Conservation (phyloP, 257 asterid genomes). For the Solanum ossicruentum region DNA sequence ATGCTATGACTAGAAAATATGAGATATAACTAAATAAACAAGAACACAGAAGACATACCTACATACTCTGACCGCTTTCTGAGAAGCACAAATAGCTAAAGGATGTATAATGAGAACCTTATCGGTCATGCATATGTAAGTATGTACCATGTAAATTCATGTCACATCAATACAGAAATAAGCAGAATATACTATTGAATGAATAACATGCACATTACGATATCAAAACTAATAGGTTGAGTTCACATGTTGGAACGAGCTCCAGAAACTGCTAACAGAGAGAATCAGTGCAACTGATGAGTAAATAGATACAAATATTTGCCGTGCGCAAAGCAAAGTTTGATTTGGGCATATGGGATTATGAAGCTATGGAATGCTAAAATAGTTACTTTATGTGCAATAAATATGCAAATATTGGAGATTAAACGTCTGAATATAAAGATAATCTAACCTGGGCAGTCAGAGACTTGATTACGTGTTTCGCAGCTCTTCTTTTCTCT, state of each 20-base stretch:
- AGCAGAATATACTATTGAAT: neutral
- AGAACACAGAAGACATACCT: neutral
- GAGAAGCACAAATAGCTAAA: neutral
- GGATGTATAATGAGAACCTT: neutral
- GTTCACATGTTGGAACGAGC: neutral
- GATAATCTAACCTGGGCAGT: conserved; percentile 50
- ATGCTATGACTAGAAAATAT: neutral
- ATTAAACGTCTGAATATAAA: neutral
- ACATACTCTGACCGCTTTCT: neutral
- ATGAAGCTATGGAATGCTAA: neutral
- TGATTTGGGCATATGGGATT: neutral
- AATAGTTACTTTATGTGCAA: neutral
- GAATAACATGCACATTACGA: neutral
- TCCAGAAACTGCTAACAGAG: neutral
- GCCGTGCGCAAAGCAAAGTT: neutral
- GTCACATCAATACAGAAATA: neutral
- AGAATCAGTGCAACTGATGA: neutral
- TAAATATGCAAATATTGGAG: neutral
- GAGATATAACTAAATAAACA: neutral
- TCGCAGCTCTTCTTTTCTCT: conserved; percentile 59
- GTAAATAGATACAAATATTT: neutral
- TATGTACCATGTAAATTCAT: neutral
- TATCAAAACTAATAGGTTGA: neutral
- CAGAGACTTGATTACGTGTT: conserved; percentile 62
- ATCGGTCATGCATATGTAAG: neutral